These are phyloP conservation scores for Zhuliangozyma blackwelliae DNA, from an alignment of 1,139 yeast species.

Conservation along the genomic window DNA sequence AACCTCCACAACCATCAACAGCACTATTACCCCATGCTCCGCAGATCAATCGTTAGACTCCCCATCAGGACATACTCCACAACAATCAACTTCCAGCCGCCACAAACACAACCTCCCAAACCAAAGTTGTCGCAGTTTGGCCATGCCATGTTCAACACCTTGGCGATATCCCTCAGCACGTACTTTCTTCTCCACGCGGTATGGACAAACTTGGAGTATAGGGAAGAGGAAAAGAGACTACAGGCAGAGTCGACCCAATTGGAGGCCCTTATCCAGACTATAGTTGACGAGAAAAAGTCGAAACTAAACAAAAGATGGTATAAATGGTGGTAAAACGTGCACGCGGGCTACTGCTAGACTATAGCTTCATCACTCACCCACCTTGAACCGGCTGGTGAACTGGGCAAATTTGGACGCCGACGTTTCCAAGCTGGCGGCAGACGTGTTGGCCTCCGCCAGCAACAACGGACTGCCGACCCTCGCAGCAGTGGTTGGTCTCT, in stretches of 20 bases:
- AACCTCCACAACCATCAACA: too few relatives aligned
- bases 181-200: constrained; percentile 34
- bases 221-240: constrained; percentile 24
- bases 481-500: not conserved
- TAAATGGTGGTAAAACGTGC: too few relatives aligned
- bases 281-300: constrained; percentile 27
- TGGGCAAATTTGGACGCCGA: constrained; percentile 41
- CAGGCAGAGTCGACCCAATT: constrained; percentile 20
- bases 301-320: constrained; percentile 6
- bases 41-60: too few relatives aligned
- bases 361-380: too few relatives aligned
- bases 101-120: constrained; percentile 11
- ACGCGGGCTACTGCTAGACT: too few relatives aligned
- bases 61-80: too few relatives aligned
- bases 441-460: constrained; percentile 14
- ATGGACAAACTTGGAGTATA: constrained; percentile 31
- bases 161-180: constrained; percentile 38
- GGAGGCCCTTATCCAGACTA: constrained; percentile 27
- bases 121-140: constrained; percentile 37
- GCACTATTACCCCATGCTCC: too few relatives aligned
- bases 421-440: constrained; percentile 13
- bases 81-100: too few relatives aligned
- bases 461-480: constrained; percentile 5
- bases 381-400: constrained; percentile 31
- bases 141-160: constrained; percentile 36